These are phyloP conservation scores for Circinella umbellata DNA, from an alignment of 371 early-diverging fungal genomes.

Conservation along the genomic window DNA sequence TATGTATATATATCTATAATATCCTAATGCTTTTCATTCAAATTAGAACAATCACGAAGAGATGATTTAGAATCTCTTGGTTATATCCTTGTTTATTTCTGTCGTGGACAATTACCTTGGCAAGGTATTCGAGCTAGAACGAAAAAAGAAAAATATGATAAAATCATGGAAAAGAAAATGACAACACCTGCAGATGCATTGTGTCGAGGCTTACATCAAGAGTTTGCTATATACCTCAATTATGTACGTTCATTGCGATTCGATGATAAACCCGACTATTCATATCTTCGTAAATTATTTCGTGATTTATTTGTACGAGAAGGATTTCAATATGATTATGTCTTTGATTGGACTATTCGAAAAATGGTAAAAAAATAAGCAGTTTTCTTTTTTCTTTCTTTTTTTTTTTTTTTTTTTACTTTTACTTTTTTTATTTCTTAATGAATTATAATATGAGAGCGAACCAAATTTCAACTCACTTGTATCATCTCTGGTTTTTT, in stretches of 20 bases:
- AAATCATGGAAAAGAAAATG: conserved; percentile 99
- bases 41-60: conserved; percentile 98
- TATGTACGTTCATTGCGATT: conserved; percentile 97
- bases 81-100: conserved; percentile 99
- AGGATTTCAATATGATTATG: conserved; percentile 95
- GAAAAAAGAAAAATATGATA: conserved; percentile 99
- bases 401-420: background rate
- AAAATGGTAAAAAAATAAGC: conserved; percentile 43
- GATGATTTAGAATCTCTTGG: conserved; percentile 99
- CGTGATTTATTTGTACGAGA: conserved; percentile 95
- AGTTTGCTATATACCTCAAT: conserved; percentile 96
- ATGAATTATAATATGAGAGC: too few species aligned
- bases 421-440: too few species aligned
- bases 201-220: conserved; percentile 96
- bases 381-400: background rate
- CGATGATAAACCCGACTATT: conserved; percentile 99
- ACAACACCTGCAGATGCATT: conserved; percentile 94
- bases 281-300: conserved; percentile 96
- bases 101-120: conserved; percentile 99
- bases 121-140: conserved; percentile 98
- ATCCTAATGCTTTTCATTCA: too few species aligned
- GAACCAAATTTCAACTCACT: background rate
- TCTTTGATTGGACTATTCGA: conserved; percentile 95
- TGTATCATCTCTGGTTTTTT: background rate
- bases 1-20: too few species aligned